phyloP scores from a whole-genome alignment of 768 basidiomycete genomes.

The Boletus huronensis region DNA sequence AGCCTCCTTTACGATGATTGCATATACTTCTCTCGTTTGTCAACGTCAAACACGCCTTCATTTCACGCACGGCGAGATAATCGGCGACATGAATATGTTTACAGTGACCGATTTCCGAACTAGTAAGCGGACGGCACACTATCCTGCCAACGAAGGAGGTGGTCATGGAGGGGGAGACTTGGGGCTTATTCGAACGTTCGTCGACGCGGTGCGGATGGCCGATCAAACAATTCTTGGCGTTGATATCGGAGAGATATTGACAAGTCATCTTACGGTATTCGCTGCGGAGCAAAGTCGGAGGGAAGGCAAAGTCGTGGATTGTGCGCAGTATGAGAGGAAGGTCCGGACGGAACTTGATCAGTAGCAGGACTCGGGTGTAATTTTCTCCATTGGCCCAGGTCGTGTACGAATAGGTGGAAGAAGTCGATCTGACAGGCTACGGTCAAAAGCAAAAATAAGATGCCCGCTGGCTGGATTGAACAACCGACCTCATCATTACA shows the following conservation, averaged over 20 bases:
- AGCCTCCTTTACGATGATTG: slow-evolving; percentile 87
- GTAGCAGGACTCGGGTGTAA: not conserved
- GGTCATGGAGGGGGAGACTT: slow-evolving; percentile 84
- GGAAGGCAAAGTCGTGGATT: slow-evolving; percentile 69
- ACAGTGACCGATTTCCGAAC: slow-evolving; percentile 76
- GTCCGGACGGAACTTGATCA: slow-evolving; percentile 35
- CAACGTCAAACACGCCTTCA: slow-evolving; percentile 82
- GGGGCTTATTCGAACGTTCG: slow-evolving; percentile 72
- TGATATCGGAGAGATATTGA: slow-evolving; percentile 62
- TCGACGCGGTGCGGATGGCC: slow-evolving; percentile 65
- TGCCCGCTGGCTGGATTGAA: slow-evolving; percentile 45
- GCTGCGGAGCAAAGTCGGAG: slow-evolving; percentile 78
- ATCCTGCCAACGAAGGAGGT: slow-evolving; percentile 57
- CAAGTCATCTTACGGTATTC: slow-evolving; percentile 81
- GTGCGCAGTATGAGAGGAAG: slow-evolving; percentile 56
- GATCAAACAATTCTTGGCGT: slow-evolving; percentile 67
- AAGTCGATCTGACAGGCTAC: not conserved
- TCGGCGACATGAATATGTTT: slow-evolving; percentile 79
- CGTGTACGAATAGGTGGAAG: not conserved
- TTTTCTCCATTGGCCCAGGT: not conserved
- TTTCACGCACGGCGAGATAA: slow-evolving; percentile 82
- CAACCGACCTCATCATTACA: slow-evolving; percentile 46
- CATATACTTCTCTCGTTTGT: slow-evolving; percentile 75
- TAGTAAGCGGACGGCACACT: slow-evolving; percentile 38
- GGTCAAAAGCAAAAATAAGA: not conserved